These are phyloP conservation scores for Coprinellus micaceus DNA, from an alignment of 768 basidiomycete genomes.

Conservation along the genomic window DNA sequence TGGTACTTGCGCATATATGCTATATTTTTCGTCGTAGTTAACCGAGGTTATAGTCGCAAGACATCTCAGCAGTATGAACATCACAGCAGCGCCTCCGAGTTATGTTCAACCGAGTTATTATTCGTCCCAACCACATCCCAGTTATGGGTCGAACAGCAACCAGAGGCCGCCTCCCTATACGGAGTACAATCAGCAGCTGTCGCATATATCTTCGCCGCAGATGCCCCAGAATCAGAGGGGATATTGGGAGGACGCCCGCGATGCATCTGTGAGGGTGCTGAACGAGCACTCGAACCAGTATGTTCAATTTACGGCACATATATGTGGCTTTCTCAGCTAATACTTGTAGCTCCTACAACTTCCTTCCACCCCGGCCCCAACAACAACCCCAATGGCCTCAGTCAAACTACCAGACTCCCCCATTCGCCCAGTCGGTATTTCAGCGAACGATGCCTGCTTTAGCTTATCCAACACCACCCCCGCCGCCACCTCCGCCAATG, in stretches of 20 bases:
- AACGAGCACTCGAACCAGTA: conserved; percentile 51
- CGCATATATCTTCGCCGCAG: conserved; percentile 51
- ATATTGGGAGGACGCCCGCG: conserved; percentile 63
- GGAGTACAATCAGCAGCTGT: conserved; percentile 62
- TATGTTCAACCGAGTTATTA: conserved; percentile 60
- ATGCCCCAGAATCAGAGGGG: conserved; percentile 42
- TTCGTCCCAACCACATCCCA: conserved; percentile 23
- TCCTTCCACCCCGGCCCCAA: conserved; percentile 41
- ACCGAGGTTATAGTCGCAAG: conserved; percentile 47
- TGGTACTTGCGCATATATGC: conserved; percentile 38
- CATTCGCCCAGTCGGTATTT: conserved; percentile 63
- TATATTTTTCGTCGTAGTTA: neutral
- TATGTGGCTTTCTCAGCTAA: conserved; percentile 15
- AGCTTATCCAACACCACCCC: conserved; percentile 71
- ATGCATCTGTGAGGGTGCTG: conserved; percentile 59
- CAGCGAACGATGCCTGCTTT: conserved; percentile 57
- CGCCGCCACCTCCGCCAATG: conserved; percentile 35
- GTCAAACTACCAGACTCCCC: conserved; percentile 51
- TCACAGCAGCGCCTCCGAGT: conserved; percentile 57
- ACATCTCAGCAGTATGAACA: conserved; percentile 59
- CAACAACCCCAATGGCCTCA: conserved; percentile 34
- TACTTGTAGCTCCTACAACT: conserved; percentile 24
- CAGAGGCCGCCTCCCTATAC: conserved; percentile 49
- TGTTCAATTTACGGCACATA: conserved; percentile 26
- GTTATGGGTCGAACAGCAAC: conserved; percentile 31